Evolutionary conservation across 1,284 basidiomycete species (phyloP).

Genomic region (Anthracocystis panici-leucophaei): DNA sequence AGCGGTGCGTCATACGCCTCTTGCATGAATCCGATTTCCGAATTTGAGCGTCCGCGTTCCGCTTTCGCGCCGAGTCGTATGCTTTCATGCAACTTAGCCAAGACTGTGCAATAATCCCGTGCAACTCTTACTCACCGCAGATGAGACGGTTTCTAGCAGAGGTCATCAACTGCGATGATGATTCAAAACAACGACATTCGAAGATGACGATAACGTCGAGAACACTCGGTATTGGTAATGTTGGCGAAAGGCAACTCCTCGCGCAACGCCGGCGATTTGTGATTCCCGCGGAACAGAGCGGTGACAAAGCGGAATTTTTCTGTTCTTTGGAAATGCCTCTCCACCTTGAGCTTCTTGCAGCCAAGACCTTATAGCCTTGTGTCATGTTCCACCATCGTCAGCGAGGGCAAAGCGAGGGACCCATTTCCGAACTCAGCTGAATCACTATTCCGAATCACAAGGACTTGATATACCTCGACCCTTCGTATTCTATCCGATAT

Average conservation of each 20-base stretch:
- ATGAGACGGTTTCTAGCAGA: no score
- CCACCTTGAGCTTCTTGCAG: neutral
- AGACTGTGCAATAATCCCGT: slow-evolving; percentile 4
- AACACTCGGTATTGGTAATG: neutral
- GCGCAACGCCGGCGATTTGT: neutral
- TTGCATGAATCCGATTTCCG: slow-evolving; percentile 7
- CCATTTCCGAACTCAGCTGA: slow-evolving; percentile 5
- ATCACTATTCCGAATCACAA: slow-evolving; percentile 1
- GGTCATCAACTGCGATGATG: neutral
- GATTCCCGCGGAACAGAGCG: slow-evolving; percentile 15
- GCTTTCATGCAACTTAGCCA: slow-evolving; percentile 32
- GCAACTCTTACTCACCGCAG: no score
- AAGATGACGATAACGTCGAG: neutral
- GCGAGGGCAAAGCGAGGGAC: no score
- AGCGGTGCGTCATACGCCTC: slow-evolving; percentile 15
- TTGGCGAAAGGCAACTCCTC: no score
- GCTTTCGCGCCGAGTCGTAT: slow-evolving; percentile 8
- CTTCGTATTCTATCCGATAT: neutral
- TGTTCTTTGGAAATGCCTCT: neutral
- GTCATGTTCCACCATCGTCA: slow-evolving; percentile 3
- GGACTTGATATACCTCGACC: slow-evolving; percentile 1
- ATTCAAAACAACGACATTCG: neutral
- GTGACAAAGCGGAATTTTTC: slow-evolving; percentile 12
- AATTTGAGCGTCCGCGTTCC: slow-evolving; percentile 11
- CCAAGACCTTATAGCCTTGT: neutral